Base-by-base conservation (phyloP, 2,329 filamentous ascomycete species). In the Diaporthe sp. region DNA sequence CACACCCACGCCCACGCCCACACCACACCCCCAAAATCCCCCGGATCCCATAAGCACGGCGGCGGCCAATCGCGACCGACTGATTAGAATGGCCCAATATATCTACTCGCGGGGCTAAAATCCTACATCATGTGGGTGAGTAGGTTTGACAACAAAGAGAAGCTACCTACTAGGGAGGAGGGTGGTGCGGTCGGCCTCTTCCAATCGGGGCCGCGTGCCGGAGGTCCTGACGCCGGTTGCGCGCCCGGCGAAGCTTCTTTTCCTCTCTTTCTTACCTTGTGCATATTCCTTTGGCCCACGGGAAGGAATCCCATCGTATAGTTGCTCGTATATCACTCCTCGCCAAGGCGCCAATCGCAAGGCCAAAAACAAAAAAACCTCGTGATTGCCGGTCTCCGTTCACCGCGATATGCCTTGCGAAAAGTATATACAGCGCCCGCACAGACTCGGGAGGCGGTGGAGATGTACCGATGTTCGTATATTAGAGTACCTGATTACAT, bases 141-240 rank as follows among this genome's bases (percentile, higher is more conserved):
- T 47, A 64, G 60, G 60, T 64, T 64, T 30, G 60, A 64, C 60
- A 22, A 10, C 35, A 38, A 3, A 6, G 22, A n/a, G n/a, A n/a
- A n/a, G n/a, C n/a, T n/a, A n/a, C n/a, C 57, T 60, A n/a, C 25
- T 10, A 22, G 38, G 40, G 40, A 19, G 19, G 55, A n/a, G n/a
- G n/a, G n/a, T n/a, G 55, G 33, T 33, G 33, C 30, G n/a, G 10
- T 28, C 19, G 35, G 38, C 28, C 40, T 47, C 40, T 10, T 47
- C 60, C 60, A 66, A 66, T 66, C 60, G 60, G 60, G 60, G 60
- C 60, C 42, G 60, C 19, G 28, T 60, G 60, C 60, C 60, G 60
- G 60, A 66, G 2, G 38, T 33, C 38, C 42, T 72, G 42, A 52
- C 60, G 60, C 40, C 60, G 60, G 60, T 33, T 17, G 28, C 9